Evolutionary conservation across 495 filamentous ascomycete species (phyloP).

Genomic region (Cryomyces antarcticus): DNA sequence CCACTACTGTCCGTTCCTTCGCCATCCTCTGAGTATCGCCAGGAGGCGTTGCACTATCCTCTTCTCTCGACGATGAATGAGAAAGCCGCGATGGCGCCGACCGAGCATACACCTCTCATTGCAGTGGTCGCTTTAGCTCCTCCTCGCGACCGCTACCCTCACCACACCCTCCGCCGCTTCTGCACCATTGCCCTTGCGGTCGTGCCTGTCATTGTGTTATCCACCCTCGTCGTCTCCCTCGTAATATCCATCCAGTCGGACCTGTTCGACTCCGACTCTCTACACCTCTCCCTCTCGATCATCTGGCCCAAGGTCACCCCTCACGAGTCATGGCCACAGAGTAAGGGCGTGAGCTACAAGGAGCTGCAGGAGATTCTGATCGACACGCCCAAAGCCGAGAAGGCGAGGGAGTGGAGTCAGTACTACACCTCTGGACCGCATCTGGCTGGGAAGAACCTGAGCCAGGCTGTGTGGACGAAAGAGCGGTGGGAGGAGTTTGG

Average conservation of each 20-base stretch:
- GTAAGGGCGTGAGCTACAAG: constrained; percentile 29
- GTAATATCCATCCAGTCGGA: constrained; percentile 19
- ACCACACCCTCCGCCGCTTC: constrained; percentile 46
- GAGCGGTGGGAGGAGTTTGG: constrained; percentile 75
- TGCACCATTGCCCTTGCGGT: constrained; percentile 43
- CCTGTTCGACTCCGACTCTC: constrained; percentile 17
- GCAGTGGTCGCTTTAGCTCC: constrained; percentile 30
- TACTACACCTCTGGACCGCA: constrained; percentile 86
- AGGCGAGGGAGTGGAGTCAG: constrained; percentile 60
- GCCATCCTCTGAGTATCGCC: no score
- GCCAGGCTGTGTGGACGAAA: constrained; percentile 71
- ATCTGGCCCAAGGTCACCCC: constrained; percentile 5
- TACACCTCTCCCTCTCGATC: constrained; percentile 19
- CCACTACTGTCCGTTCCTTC: no score
- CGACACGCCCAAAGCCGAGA: constrained; percentile 45
- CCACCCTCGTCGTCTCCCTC: constrained; percentile 41
- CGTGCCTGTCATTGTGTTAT: constrained; percentile 33
- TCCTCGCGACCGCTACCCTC: constrained; percentile 42
- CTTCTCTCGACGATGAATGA: background rate
- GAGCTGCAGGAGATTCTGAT: constrained; percentile 52
- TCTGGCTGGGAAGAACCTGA: constrained; percentile 73
- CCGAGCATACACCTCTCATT: constrained; percentile 41
- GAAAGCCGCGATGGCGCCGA: constrained; percentile 24
- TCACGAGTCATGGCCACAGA: constrained; percentile 19
- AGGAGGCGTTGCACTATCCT: no score